Conservation (phyloP, 805 yeast genomes). For the Hanseniaspora lindneri region DNA sequence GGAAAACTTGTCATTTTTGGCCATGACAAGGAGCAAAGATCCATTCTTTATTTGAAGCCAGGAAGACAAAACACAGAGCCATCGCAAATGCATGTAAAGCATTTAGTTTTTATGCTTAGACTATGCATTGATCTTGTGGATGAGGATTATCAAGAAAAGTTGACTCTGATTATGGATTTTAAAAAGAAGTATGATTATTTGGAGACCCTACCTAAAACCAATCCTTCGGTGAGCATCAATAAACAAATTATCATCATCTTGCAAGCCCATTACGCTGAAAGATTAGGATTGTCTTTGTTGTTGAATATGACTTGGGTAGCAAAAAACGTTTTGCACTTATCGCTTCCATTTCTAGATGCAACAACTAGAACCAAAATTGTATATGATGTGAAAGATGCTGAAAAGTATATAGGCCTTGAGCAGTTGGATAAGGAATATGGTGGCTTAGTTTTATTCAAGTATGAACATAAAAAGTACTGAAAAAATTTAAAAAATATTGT, state of each 20-base stretch:
- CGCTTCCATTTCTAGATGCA: constrained; percentile 93
- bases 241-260: constrained; percentile 84
- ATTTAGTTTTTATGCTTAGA: constrained; percentile 83
- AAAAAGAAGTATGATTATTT: constrained; percentile 48
- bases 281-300: constrained; percentile 81
- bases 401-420: constrained; percentile 59
- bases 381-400: constrained; percentile 74
- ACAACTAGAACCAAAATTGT: constrained; percentile 86
- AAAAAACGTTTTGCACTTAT: background rate
- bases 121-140: constrained; percentile 92
- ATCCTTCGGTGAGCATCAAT: constrained; percentile 85
- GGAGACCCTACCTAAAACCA: constrained; percentile 48
- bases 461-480: constrained; percentile 73
- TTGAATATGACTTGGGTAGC: constrained; percentile 91
- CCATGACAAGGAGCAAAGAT: constrained; percentile 77
- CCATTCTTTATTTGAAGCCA: constrained; percentile 82
- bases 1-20: constrained; percentile 92
- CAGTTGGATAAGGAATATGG: constrained; percentile 79
- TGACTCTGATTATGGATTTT: constrained; percentile 85
- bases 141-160: constrained; percentile 73
- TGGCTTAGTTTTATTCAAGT: constrained; percentile 74
- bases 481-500: constrained; percentile 23
- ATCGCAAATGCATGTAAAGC: constrained; percentile 86
- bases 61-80: constrained; percentile 93
- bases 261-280: constrained; percentile 95